Evolutionary conservation across 768 basidiomycete genomes (phyloP).

Genomic region (Boletus rubescentipes): DNA sequence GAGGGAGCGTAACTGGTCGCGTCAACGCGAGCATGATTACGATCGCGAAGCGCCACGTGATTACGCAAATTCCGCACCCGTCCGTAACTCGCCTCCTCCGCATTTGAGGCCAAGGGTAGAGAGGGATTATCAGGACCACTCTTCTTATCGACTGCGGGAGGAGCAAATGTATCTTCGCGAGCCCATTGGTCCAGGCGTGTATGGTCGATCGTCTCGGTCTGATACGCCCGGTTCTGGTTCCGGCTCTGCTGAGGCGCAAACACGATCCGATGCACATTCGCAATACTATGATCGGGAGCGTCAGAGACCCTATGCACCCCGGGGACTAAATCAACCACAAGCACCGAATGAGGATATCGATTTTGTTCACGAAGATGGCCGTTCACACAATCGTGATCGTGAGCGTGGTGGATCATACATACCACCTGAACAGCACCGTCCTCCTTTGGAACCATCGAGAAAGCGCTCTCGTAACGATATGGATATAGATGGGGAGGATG

Average conservation of each 20-base stretch:
- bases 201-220: constrained; percentile 48
- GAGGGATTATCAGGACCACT: constrained; percentile 31
- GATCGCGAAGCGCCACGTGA: constrained; percentile 38
- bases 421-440: constrained; percentile 37
- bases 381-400: constrained; percentile 37
- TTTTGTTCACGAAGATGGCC: constrained; percentile 54
- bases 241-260: constrained; percentile 46
- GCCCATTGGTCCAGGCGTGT: constrained; percentile 29
- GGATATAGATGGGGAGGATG: constrained; percentile 59
- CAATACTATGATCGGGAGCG: constrained; percentile 54
- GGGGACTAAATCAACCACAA: constrained; percentile 44
- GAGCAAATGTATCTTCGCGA: constrained; percentile 32
- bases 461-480: constrained; percentile 63
- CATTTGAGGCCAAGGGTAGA: constrained; percentile 40
- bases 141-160: constrained; percentile 31
- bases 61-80: constrained; percentile 20
- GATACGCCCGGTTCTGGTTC: constrained; percentile 60
- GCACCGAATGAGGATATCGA: constrained; percentile 46
- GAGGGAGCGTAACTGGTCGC: constrained; percentile 40
- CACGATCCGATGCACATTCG: constrained; percentile 47
- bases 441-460: constrained; percentile 45
- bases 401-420: constrained; percentile 39
- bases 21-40: constrained; percentile 43
- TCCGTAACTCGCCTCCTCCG: constrained; percentile 44
- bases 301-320: constrained; percentile 49